These are phyloP conservation scores for Pedinophyceae sp. DNA, from an alignment of 139 green algal genomes.

Conservation along the genomic window DNA sequence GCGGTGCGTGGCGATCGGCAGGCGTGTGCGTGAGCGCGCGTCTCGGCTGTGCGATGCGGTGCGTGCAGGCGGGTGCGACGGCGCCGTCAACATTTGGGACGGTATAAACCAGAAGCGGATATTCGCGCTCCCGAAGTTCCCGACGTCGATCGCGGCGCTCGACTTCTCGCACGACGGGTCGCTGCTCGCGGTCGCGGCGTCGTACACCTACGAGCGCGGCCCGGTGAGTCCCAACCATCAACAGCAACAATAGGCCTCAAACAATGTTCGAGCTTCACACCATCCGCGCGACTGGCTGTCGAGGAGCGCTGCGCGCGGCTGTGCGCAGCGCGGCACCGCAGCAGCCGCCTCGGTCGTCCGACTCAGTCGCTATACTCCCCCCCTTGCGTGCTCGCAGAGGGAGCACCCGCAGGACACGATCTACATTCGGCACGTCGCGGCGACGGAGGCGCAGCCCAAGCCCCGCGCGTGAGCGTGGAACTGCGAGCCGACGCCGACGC, in stretches of 20 bases:
- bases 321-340: neutral
- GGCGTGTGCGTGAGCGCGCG: conserved; percentile 17
- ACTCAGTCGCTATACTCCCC: conserved; percentile 8
- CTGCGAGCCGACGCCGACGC: too few relatives aligned
- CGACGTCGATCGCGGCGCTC: conserved; percentile 62
- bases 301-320: neutral
- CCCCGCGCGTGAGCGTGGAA: too few relatives aligned
- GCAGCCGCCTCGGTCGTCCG: neutral
- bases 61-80: conserved; percentile 47
- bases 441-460: conserved; percentile 60
- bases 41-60: neutral
- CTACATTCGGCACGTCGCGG: conserved; percentile 44
- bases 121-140: conserved; percentile 38
- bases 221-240: too few relatives aligned
- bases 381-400: neutral
- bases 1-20: too few relatives aligned
- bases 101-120: conserved; percentile 83
- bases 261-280: conserved; percentile 5
- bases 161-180: conserved; percentile 52
- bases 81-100: conserved; percentile 81
- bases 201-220: conserved; percentile 74
- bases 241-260: conserved; percentile 38
- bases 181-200: conserved; percentile 64
- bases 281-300: neutral
- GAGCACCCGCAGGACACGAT: conserved; percentile 42